These are phyloP conservation scores for Gossypium stocksii DNA, from an alignment of 345 rosid species.

Conservation along the genomic window DNA sequence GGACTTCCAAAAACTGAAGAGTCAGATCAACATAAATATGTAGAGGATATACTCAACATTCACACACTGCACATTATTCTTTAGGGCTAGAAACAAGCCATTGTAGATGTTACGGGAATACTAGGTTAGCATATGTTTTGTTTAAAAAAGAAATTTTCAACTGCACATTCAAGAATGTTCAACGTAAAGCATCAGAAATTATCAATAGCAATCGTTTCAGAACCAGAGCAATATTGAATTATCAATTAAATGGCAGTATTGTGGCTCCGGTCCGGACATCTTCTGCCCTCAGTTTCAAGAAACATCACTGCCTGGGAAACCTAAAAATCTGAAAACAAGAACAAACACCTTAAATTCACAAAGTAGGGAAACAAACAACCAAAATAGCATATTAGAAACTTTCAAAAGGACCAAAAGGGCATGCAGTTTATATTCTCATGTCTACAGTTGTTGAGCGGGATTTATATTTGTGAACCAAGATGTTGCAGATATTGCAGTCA, in stretches of 20 bases:
- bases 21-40: not conserved
- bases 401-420: not conserved
- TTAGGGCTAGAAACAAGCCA: not conserved
- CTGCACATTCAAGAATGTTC: not conserved
- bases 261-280: not conserved
- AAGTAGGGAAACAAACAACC: not conserved
- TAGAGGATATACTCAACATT: not conserved
- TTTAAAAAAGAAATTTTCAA: not conserved
- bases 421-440: not conserved
- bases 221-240: constrained; percentile 4
- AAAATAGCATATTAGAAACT: not conserved
- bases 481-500: not conserved
- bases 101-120: not conserved
- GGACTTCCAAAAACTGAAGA: not conserved
- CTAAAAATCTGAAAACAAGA: not conserved
- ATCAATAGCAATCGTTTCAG: not conserved
- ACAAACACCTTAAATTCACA: not conserved
- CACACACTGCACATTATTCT: not conserved
- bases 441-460: not conserved
- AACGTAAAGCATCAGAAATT: not conserved
- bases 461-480: not conserved
- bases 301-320: constrained; percentile 8
- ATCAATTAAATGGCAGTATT: constrained; percentile 12
- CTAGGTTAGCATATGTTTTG: not conserved
- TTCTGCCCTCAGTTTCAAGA: constrained; percentile 9